These are phyloP conservation scores for Kodamaea fukazawae DNA, from an alignment of 805 yeast genomes.

Conservation along the genomic window DNA sequence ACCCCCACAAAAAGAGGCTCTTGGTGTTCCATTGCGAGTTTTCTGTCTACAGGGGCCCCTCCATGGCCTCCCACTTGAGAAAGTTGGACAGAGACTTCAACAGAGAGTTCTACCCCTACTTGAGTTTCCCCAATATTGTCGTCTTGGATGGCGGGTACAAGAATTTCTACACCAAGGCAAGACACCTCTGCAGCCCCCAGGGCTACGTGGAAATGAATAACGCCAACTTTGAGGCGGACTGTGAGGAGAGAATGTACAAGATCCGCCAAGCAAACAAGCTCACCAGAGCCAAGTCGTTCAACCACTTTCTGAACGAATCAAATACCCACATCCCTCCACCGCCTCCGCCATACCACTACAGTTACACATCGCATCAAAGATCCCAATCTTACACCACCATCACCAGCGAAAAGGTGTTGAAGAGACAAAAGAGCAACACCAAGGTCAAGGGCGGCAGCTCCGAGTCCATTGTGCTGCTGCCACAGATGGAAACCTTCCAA, in stretches of 20 bases:
- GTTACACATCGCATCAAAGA: conserved; percentile 22
- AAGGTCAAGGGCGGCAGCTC: conserved; percentile 7
- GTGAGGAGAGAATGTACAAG: conserved; percentile 49
- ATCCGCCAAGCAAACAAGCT: conserved; percentile 43
- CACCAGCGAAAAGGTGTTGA: conserved; percentile 29
- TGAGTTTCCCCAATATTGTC: conserved; percentile 85
- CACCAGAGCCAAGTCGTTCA: conserved; percentile 38
- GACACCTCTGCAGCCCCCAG: conserved; percentile 66
- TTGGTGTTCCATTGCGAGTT: conserved; percentile 93
- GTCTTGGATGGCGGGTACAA: conserved; percentile 91
- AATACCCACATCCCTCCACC: neutral
- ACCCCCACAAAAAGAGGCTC: conserved; percentile 37
- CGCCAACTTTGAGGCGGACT: conserved; percentile 27
- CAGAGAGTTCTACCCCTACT: conserved; percentile 70
- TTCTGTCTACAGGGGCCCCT: conserved; percentile 89
- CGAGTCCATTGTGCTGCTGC: neutral
- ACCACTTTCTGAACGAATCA: conserved; percentile 9
- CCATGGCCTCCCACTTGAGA: conserved; percentile 83
- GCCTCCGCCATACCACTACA: conserved; percentile 17
- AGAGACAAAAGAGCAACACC: conserved; percentile 27
- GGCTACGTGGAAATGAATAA: conserved; percentile 83
- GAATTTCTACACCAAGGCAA: conserved; percentile 60
- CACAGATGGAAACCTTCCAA: conserved; percentile 3
- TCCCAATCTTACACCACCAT: conserved; percentile 21
- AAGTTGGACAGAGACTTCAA: conserved; percentile 77